phyloP scores from a whole-genome alignment of 371 early-diverging fungal genomes.

The Lichtheimia corymbifera region DNA sequence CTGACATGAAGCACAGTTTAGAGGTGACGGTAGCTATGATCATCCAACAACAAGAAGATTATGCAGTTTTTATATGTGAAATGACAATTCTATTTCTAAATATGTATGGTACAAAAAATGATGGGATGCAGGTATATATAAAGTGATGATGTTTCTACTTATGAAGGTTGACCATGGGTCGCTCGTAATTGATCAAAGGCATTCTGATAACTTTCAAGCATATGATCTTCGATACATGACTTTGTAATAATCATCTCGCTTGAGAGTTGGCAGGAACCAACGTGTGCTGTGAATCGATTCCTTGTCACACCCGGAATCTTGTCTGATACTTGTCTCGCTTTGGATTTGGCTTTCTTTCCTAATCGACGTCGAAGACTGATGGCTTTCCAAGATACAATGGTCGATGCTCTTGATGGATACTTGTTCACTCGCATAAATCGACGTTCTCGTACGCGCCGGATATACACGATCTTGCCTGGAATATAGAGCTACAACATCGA shows the following conservation, averaged over 20 bases:
- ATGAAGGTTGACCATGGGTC: conserved; percentile 15
- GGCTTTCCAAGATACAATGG: conserved; percentile 9
- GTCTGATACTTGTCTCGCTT: conserved; percentile 19
- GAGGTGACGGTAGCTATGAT: no score
- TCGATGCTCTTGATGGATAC: conserved; percentile 12
- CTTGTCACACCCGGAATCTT: conserved; percentile 27
- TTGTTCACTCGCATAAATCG: conserved; percentile 8
- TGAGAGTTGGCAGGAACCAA: conserved; percentile 21
- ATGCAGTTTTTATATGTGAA: no score
- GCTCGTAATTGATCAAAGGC: conserved; percentile 28
- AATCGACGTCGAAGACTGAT: conserved; percentile 10
- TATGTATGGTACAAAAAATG: no score
- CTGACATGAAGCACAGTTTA: no score
- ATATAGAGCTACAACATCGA: conserved; percentile 31
- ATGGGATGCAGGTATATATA: no score
- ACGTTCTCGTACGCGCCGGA: conserved; percentile 22
- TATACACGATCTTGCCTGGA: conserved; percentile 43
- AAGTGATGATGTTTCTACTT: not conserved
- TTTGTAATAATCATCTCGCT: conserved; percentile 42
- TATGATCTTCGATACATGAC: conserved; percentile 47
- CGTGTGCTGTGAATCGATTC: conserved; percentile 19
- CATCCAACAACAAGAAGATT: no score
- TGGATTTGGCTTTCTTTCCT: conserved; percentile 15
- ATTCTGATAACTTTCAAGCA: conserved; percentile 32
- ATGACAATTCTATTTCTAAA: no score